phyloP scores from a whole-genome alignment of 306 rosid genomes.

The Leucaena leucocephala region DNA sequence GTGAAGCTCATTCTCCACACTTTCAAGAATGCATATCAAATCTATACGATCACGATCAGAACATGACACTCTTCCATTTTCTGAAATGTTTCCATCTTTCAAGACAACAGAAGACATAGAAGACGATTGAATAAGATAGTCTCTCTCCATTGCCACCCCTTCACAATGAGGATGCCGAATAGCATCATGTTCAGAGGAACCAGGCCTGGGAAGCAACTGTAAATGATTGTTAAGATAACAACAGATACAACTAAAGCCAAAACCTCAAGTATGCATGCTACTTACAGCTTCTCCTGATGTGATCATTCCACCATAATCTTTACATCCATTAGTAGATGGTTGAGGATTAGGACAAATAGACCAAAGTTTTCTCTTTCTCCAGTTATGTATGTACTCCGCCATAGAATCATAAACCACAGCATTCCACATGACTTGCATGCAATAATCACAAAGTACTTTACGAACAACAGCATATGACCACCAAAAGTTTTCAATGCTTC shows the following conservation, averaged over 20 bases:
- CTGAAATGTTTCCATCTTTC: constrained; percentile 38
- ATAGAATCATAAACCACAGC: constrained; percentile 78
- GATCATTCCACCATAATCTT: constrained; percentile 42
- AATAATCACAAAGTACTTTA: constrained; percentile 62
- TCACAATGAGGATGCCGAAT: constrained; percentile 51
- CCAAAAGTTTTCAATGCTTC: constrained; percentile 79
- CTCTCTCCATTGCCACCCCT: constrained; percentile 36
- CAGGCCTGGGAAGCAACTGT: constrained; percentile 52
- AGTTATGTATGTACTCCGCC: constrained; percentile 56
- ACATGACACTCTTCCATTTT: constrained; percentile 39
- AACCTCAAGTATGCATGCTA: constrained; percentile 39
- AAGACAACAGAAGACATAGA: constrained; percentile 30
- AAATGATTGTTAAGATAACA: constrained; percentile 44
- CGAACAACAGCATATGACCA: constrained; percentile 70
- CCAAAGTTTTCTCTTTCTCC: constrained; percentile 84
- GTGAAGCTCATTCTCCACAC: constrained; percentile 74
- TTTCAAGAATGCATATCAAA: constrained; percentile 54
- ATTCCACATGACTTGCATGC: constrained; percentile 90
- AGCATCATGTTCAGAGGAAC: constrained; percentile 42
- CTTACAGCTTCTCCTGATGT: constrained; percentile 64
- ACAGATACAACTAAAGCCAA: constrained; percentile 38
- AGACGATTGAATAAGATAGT: constrained; percentile 42
- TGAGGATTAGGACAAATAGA: constrained; percentile 44
- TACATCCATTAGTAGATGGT: constrained; percentile 39
- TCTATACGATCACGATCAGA: constrained; percentile 38